phyloP scores from a whole-genome alignment of 2,329 filamentous ascomycete genomes.

The Nothomitra cinnamomea region DNA sequence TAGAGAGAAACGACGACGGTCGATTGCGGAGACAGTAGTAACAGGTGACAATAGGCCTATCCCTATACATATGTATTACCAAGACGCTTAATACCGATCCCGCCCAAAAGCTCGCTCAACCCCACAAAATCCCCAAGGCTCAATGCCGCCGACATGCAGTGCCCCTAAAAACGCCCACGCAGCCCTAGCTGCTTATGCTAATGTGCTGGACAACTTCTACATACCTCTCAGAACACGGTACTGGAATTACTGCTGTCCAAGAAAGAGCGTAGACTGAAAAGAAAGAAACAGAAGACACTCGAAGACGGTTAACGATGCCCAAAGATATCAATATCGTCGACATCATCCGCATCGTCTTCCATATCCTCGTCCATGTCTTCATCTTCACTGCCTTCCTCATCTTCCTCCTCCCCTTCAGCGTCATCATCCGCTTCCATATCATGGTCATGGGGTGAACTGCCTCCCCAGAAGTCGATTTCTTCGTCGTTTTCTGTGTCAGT shows the following conservation, averaged over 20 bases:
- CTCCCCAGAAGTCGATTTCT: conserved; percentile 19
- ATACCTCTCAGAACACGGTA: too few species aligned
- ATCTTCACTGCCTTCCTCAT: conserved; percentile 7
- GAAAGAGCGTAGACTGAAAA: too few species aligned
- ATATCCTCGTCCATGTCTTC: conserved; percentile 4
- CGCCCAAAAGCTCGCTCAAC: not conserved
- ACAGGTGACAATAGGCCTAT: too few species aligned
- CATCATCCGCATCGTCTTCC: conserved; percentile 6
- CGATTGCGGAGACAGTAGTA: too few species aligned
- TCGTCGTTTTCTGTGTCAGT: conserved; percentile 14
- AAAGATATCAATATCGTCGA: conserved; percentile 4
- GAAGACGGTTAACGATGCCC: conserved; percentile 2
- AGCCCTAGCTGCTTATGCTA: too few species aligned
- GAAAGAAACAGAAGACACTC: not conserved
- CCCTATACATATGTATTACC: not conserved
- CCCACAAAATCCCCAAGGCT: not conserved
- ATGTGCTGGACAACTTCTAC: not conserved
- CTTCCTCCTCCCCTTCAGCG: conserved; percentile 9
- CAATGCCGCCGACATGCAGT: not conserved
- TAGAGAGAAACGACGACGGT: not conserved
- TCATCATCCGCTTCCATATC: conserved; percentile 12
- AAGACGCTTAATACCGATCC: not conserved
- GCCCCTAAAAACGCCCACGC: not conserved
- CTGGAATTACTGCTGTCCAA: too few species aligned
- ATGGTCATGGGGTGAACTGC: not conserved